Conservation (phyloP, 2,329 filamentous ascomycete genomes). For the Chaetomium sp. region DNA sequence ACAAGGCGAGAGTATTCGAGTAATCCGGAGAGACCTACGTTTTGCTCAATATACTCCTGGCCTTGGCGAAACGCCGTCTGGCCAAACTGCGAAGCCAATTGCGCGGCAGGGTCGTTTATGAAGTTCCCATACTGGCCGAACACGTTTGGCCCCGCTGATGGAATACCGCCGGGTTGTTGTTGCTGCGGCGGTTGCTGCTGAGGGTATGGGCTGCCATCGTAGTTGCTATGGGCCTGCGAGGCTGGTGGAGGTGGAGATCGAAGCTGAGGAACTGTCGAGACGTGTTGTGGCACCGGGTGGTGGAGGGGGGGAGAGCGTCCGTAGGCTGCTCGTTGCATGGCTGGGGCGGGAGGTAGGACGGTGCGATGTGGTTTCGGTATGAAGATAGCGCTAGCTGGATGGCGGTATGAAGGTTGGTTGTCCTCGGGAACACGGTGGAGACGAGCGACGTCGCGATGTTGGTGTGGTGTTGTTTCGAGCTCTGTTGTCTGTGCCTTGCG, state of each 20-base stretch:
- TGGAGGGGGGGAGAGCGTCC: conserved; percentile 88
- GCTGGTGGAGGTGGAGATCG: conserved; percentile 83
- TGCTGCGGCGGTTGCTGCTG: conserved; percentile 50
- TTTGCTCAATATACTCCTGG: conserved; percentile 92
- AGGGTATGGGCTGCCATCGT: conserved; percentile 59
- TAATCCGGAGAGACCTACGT: conserved; percentile 50
- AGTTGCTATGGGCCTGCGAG: conserved; percentile 59
- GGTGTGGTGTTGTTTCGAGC: neutral
- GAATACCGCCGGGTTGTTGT: conserved; percentile 37
- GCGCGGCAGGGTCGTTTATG: conserved; percentile 90
- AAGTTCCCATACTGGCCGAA: conserved; percentile 80
- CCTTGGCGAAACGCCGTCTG: conserved; percentile 87
- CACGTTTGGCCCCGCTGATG: conserved; percentile 40
- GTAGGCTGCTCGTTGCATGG: conserved; percentile 83
- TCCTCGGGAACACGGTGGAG: neutral
- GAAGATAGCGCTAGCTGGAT: neutral
- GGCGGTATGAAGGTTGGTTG: neutral
- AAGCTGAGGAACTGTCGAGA: conserved; percentile 94
- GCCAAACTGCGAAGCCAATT: conserved; percentile 91
- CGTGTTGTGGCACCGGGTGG: conserved; percentile 95
- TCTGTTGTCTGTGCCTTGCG: neutral
- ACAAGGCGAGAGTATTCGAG: neutral
- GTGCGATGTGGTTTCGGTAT: neutral
- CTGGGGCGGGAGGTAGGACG: conserved; percentile 23
- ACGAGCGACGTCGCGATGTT: conserved; percentile 5